A percentile compares a stretch with the other conserved stretches of the same genome.
These are phyloP conservation scores for Polyplosphaeria fusca DNA, from an alignment of 495 filamentous ascomycete species.

Conservation along the genomic window DNA sequence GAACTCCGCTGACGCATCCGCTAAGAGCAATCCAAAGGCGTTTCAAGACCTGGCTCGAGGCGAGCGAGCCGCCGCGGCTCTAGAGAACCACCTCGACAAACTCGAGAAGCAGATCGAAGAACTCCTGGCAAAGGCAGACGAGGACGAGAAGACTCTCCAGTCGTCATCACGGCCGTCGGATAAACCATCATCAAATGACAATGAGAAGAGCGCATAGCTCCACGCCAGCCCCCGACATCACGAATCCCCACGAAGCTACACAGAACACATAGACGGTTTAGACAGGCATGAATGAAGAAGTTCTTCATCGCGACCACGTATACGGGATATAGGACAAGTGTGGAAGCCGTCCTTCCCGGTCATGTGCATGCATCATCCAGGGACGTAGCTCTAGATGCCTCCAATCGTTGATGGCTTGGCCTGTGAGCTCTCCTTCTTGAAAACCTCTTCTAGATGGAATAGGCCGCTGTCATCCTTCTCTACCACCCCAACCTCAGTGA, in stretches of 20 bases:
- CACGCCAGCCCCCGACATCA: no score
- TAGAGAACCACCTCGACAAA: slow-evolving; percentile 54
- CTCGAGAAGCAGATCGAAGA: slow-evolving; percentile 59
- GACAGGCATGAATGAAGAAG: no score
- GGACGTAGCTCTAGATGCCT: no score
- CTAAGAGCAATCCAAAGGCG: slow-evolving; percentile 29
- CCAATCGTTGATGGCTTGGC: slow-evolving; percentile 32
- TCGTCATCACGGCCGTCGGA: slow-evolving; percentile 2
- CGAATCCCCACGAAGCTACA: no score
- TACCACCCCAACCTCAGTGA: slow-evolving; percentile 86
- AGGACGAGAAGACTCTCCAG: slow-evolving; percentile 19
- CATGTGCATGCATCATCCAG: no score
- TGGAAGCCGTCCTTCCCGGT: no score
- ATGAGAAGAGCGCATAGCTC: not conserved
- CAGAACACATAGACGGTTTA: no score
- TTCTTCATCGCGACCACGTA: no score
- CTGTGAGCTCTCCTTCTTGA: slow-evolving; percentile 39
- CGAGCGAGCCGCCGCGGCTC: slow-evolving; percentile 53
- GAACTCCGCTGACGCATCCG: not conserved
- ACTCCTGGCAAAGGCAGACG: slow-evolving; percentile 51
- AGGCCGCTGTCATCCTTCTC: slow-evolving; percentile 69
- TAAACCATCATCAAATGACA: not conserved
- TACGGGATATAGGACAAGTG: no score
- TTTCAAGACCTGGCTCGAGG: slow-evolving; percentile 49
- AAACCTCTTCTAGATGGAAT: slow-evolving; percentile 65